These are phyloP conservation scores for Diospyros lotus DNA, from an alignment of 148 eudicot species.

Conservation along the genomic window DNA sequence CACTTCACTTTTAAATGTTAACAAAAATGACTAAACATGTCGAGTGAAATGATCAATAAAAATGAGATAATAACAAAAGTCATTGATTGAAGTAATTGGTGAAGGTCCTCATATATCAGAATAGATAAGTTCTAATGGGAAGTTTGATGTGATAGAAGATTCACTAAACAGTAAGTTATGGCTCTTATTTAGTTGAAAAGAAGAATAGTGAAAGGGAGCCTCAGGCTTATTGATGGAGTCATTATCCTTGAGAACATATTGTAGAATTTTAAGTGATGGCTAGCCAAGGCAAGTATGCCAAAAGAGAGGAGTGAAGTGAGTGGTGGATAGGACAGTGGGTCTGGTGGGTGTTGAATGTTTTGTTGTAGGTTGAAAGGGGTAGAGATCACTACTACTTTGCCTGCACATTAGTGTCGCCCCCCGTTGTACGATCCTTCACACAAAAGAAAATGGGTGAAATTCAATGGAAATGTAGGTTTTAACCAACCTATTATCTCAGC, in stretches of 20 bases:
- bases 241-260: background rate
- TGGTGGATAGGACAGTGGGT: background rate
- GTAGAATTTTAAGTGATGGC: background rate
- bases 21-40: no score
- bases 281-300: background rate
- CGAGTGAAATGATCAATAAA: no score
- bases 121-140: background rate
- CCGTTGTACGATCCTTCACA: conserved; percentile 3
- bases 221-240: background rate
- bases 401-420: background rate
- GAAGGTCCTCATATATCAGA: background rate
- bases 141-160: background rate
- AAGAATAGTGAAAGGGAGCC: background rate
- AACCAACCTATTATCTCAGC: no score
- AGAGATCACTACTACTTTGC: background rate
- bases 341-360: no score
- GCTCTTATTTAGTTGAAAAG: background rate
- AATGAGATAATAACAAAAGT: no score
- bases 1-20: no score
- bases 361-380: no score
- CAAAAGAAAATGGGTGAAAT: background rate
- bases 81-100: background rate
- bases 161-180: background rate
- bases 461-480: no score
- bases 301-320: background rate